Base-by-base conservation (phyloP, 2,329 filamentous ascomycete genomes). In the Leptographium flavum region DNA sequence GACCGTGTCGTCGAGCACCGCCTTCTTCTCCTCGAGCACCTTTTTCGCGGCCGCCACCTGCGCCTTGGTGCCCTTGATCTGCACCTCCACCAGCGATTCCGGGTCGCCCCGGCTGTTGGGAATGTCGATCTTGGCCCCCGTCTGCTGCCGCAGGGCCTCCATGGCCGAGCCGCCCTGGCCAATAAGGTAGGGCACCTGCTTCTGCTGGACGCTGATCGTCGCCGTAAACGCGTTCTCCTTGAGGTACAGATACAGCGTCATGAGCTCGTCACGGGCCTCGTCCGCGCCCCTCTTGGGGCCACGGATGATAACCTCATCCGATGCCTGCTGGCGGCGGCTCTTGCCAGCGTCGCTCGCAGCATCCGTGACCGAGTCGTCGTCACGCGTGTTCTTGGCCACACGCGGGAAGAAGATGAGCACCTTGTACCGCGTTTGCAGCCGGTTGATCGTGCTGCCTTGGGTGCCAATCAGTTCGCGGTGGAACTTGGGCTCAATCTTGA, bases 371-470 rank as follows among this genome's bases (percentile, higher is more conserved):
- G 79, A 76, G 47, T 79, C 74, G 46, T 93, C 87, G 48, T 92
- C 84, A 48, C 74, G 71, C 43, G 61, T 65, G 41, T 72, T 68
- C 59, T 87, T 85, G 35, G 68, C 67, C 7, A 71, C 70, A 45
- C 73, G 73, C 11, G 92, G 92, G 70, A 98, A 98, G 66, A 95
- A 90, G 55, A 98, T 92, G 51, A 88, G 80, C 36, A 98, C 92
- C 58, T 83, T 82, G 70, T 98, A 95, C 39, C 88, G 83, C 46
- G 81, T 86, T 64, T 98, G 88, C 22, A 98, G 75, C 53, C 85
- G 82, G 66, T 92, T 92, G 58, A 98, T 90, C 59, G 93, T 85
- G 57, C 72, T 77, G 48, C 92, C 92, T 56, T 85, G 81, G 19
- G 85, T 76, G 41, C 92, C 92, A 55, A 98, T 98, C 45, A 98